These are phyloP conservation scores for Polyplosphaeria fusca DNA, from an alignment of 495 filamentous ascomycete genomes.

Conservation along the genomic window DNA sequence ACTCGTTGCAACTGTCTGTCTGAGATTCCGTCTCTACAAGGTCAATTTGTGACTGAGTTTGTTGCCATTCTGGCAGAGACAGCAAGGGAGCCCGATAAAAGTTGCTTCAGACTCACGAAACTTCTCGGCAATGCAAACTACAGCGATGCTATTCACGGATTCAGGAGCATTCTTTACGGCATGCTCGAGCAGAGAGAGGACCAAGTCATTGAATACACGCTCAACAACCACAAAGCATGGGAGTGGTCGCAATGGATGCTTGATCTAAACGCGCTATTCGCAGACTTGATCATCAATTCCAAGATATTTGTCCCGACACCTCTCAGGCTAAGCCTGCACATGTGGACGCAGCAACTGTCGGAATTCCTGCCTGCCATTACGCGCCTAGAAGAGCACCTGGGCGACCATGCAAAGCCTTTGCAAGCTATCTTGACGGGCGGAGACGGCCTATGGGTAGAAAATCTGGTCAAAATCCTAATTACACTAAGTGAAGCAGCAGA, in stretches of 20 bases:
- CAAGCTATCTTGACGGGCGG: conserved; percentile 17
- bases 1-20: conserved; percentile 9
- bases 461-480: conserved; percentile 16
- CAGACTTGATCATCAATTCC: conserved; percentile 6
- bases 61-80: conserved; percentile 1
- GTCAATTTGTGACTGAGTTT: conserved; percentile 7
- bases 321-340: conserved; percentile 4
- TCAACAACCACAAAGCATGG: conserved; percentile 7
- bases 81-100: conserved; percentile 1
- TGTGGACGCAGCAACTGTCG: conserved; percentile 20
- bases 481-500: neutral
- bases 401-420: neutral
- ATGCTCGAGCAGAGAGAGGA: conserved; percentile 12
- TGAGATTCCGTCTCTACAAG: conserved; percentile 1
- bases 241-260: conserved; percentile 19
- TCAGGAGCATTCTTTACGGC: conserved; percentile 12
- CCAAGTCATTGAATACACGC: conserved; percentile 6
- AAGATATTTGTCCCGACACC: neutral
- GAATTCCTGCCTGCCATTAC: conserved; percentile 8
- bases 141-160: neutral
- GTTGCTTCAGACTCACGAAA: conserved; percentile 15
- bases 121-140: neutral
- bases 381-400: conserved; percentile 13
- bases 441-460: conserved; percentile 6
- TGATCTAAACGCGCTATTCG: conserved; percentile 22